Base-by-base conservation (phyloP, 108 stramenopile genomes). In the Skeletonema grethae region DNA sequence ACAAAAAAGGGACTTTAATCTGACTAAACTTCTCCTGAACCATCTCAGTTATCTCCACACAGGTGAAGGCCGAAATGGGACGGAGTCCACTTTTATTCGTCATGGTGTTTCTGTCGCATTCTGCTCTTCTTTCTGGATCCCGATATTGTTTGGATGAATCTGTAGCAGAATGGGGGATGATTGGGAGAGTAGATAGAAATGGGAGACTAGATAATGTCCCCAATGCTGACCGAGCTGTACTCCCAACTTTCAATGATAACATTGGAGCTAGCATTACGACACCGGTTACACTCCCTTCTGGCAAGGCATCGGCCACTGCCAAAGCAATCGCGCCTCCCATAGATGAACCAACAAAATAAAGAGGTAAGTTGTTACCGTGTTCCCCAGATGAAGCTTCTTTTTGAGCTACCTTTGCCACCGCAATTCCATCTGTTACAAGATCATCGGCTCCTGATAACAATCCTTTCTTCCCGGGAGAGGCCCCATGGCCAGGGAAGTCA, bases 241-340 rank as follows among this genome's bases (percentile, higher is more conserved):
- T 53, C 20, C 71, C 65, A 16, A 94, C 90, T 65, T 82, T 80
- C 15, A 94, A 59, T 22, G 86, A 72, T 9, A 94, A 77, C 90
- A 94, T 91, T 39, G 93, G 93, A 2, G 93, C 93, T 50, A 94
- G 57, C 73, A 94, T 72, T 9, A 94, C 67, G 20, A 94, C 85
- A 10, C 86, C 88, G 4, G 77, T 66, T 0, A 89, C 69, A 2
- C 30, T 35, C 0, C 35, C 67, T 16, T 46, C 10, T n/a, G 30
- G 58, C 30, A 87, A 20, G 56, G 71, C 24, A 10, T 83, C 60
- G 7, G 90, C 84, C 9, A 94, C 90, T 8, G 77, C 69, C 22
- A 94, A 50, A 0, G 93, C 90, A 41, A 94, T 92, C 8, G 90
- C 81, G 8, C 93, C 93, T 24, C 93, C 93, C 90, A 94, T 89